Conservation (phyloP, 2,329 filamentous ascomycete species). For the Aureobasidium pullulans region DNA sequence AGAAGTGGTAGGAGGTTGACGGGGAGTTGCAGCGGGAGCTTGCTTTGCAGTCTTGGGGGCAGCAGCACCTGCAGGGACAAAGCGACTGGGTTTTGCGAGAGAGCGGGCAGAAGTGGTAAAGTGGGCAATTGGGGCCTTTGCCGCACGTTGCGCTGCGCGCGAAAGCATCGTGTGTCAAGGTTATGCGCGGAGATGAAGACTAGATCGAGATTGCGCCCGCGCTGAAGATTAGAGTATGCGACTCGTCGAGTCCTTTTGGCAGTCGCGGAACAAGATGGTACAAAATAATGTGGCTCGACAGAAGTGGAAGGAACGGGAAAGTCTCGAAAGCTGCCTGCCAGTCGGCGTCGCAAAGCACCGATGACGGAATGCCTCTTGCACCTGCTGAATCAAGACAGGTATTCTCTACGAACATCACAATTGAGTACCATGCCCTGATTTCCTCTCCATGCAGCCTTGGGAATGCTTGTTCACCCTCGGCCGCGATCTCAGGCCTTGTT, state of each 20-base stretch:
- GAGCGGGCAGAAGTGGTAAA: constrained; percentile 16
- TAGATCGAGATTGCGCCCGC: not conserved
- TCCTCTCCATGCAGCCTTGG: constrained; percentile 1
- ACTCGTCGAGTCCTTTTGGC: not conserved
- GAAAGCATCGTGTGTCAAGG: constrained; percentile 22
- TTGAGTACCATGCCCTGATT: constrained; percentile 22
- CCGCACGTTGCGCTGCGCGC: constrained; percentile 24
- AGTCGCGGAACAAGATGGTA: not conserved
- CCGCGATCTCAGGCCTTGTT: not conserved
- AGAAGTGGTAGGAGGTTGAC: constrained; percentile 15
- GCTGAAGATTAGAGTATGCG: not conserved
- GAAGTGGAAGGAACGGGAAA: constrained; percentile 3
- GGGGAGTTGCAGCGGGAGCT: not conserved
- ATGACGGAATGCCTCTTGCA: not conserved
- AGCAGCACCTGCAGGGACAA: constrained; percentile 16
- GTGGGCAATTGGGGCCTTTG: constrained; percentile 17
- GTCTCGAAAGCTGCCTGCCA: not conserved
- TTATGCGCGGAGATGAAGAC: not conserved
- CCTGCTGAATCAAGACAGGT: not conserved
- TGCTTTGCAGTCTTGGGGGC: constrained; percentile 13
- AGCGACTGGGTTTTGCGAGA: not conserved
- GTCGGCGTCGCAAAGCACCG: constrained; percentile 8
- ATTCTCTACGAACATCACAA: not conserved
- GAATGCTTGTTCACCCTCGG: constrained; percentile 8
- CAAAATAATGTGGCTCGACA: not conserved